Evolutionary conservation across 768 basidiomycete genomes (phyloP).

Genomic region (Lentinus brumalis): DNA sequence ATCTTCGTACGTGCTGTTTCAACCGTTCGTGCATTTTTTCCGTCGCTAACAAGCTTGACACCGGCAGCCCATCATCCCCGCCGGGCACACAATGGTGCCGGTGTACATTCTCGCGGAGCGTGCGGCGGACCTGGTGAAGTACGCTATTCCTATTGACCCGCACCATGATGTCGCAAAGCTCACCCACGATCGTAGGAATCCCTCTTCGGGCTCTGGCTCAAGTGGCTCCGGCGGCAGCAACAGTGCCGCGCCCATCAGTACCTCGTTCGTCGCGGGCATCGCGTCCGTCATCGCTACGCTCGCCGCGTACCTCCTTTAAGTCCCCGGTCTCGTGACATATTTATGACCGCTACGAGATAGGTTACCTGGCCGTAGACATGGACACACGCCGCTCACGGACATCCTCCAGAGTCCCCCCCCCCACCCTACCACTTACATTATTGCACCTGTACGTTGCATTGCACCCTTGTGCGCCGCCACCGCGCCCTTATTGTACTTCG

Average conservation of each 20-base stretch:
- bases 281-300: not conserved
- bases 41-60: not conserved
- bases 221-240: not conserved
- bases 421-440: no score
- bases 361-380: no score
- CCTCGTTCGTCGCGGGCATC: not conserved
- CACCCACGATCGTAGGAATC: not conserved
- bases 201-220: not conserved
- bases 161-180: not conserved
- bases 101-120: slow-evolving; percentile 20
- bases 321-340: no score
- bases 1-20: slow-evolving; percentile 36
- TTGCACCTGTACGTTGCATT: no score
- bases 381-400: no score
- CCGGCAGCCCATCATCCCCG: slow-evolving; percentile 8
- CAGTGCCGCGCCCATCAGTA: not conserved
- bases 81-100: slow-evolving; percentile 1
- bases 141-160: not conserved
- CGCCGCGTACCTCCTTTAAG: not conserved
- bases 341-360: no score
- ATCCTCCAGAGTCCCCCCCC: no score
- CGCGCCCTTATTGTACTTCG: no score
- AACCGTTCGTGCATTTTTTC: not conserved
- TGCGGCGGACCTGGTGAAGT: slow-evolving; percentile 19
- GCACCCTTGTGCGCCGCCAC: no score